Percentiles rank a stretch among this genome's conserved stretches.
These are phyloP conservation scores for Picochlorum sp. DNA, from an alignment of 139 green algal species.

Conservation along the genomic window DNA sequence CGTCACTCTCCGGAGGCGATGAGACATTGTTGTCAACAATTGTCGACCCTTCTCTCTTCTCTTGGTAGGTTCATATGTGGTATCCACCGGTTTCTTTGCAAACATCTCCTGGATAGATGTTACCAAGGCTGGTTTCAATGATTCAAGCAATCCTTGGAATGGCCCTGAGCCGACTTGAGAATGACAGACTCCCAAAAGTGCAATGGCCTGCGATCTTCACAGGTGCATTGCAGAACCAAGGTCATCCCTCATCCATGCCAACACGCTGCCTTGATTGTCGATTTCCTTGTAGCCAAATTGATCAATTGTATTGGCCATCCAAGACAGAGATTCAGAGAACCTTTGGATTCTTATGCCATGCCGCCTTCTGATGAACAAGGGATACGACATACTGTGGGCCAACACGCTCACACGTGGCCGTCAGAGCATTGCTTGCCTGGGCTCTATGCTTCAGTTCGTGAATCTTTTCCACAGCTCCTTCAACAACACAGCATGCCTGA, in stretches of 20 bases:
- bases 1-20: slow-evolving; percentile 3
- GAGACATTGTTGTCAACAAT: background rate
- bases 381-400: slow-evolving; percentile 75
- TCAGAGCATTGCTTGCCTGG: slow-evolving; percentile 44
- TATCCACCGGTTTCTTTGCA: slow-evolving; percentile 55
- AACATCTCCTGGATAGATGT: slow-evolving; percentile 79
- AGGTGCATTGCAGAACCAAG: slow-evolving; percentile 69
- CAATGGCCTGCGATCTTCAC: slow-evolving; percentile 68
- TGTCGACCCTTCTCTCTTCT: background rate
- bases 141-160: slow-evolving; percentile 40
- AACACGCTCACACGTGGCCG: slow-evolving; percentile 60
- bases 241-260: slow-evolving; percentile 68
- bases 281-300: slow-evolving; percentile 78
- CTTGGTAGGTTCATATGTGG: background rate
- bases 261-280: slow-evolving; percentile 51
- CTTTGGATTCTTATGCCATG: slow-evolving; percentile 92
- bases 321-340: slow-evolving; percentile 80
- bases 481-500: slow-evolving; percentile 55
- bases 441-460: slow-evolving; percentile 29
- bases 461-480: slow-evolving; percentile 65
- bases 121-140: slow-evolving; percentile 92
- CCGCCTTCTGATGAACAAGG: slow-evolving; percentile 71
- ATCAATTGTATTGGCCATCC: slow-evolving; percentile 58
- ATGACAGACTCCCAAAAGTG: slow-evolving; percentile 42
- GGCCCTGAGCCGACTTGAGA: slow-evolving; percentile 48